phyloP scores from a whole-genome alignment of 371 early-diverging fungal genomes.

The Syncephalastrum racemosum region DNA sequence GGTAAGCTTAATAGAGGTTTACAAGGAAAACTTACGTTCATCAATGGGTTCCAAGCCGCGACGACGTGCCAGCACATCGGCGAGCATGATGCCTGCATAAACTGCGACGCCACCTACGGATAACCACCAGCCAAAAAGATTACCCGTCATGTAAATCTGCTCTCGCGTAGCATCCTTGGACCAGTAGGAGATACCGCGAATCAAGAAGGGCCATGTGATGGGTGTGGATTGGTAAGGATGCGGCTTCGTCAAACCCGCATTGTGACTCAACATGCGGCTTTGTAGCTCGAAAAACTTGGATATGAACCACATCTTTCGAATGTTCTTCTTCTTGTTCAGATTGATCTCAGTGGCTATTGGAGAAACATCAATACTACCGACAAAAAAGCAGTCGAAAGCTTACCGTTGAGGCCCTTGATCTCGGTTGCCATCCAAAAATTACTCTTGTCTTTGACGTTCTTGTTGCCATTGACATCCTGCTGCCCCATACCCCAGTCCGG shows the following conservation, averaged over 20 bases:
- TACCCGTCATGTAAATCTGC: constrained; percentile 97
- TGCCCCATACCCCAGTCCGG: constrained; percentile 97
- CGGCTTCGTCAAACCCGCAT: constrained; percentile 83
- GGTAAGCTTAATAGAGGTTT: neutral
- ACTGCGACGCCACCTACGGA: constrained; percentile 58
- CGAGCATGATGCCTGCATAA: constrained; percentile 52
- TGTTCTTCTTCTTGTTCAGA: constrained; percentile 36
- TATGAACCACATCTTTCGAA: constrained; percentile 65
- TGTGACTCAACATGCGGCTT: constrained; percentile 86
- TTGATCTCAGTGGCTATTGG: constrained; percentile 31
- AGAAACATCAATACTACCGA: neutral
- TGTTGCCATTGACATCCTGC: constrained; percentile 96
- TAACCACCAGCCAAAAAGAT: constrained; percentile 94
- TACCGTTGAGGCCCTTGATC: constrained; percentile 67
- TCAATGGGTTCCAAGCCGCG: constrained; percentile 72
- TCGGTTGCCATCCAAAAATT: constrained; percentile 80
- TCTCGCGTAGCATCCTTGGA: constrained; percentile 59
- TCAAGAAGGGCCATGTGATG: constrained; percentile 87
- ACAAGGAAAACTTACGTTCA: constrained; percentile 25
- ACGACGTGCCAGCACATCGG: constrained; percentile 68
- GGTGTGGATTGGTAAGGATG: constrained; percentile 93
- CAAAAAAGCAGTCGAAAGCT: neutral
- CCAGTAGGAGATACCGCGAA: constrained; percentile 95
- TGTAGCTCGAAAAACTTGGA: constrained; percentile 91
- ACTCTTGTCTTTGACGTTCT: constrained; percentile 70